Base-by-base conservation (phyloP, 495 filamentous ascomycete species). In the Penicillium ochrochloron region DNA sequence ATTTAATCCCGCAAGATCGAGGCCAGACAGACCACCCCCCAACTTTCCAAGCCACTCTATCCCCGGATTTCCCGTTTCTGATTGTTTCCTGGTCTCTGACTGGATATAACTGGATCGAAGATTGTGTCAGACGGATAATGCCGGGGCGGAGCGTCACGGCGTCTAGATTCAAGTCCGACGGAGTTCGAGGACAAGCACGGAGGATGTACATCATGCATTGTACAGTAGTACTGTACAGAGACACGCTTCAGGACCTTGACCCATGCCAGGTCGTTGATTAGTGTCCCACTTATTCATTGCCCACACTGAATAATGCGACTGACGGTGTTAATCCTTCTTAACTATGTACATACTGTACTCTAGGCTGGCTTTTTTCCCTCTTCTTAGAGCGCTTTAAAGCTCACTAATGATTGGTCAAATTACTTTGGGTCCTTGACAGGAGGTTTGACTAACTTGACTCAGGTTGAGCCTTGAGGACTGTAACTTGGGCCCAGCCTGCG, bases 251-350 rank as follows among this genome's bases (percentile, higher is more conserved):
- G 25, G 5, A 17, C 23, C 11, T 55, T 69, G 61, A 69, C 66
- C 55, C 64, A 59, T 65, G 58, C 63, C 56, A 59, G 48, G 7
- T 17, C 14, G 9, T 25, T 69, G 66, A 67, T 71, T 69, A 66
- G 66, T 19, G 60, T 51, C 54, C 62, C 62, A 61, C 56, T 35
- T 35, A 29, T 48, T n/a, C 19, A 9, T 27, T 37, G 25, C 44
- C 42, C 42, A 48, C 42, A 21, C 23, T 48, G 42, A 21, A 8
- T 19, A 21, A 1, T 19, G 42, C 12, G 14, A 48, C 29, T 15
- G 14, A 19, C 19, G 3, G 11, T 34, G 41, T 58, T 52, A 34
- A 27, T 27, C 25, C 25, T 27, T 2, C 25, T 27, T 27, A 27
- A 27, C 25, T 27, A 27, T 27, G 25, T 27, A 27, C 4, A 17